Base-by-base conservation (phyloP, 129 eudicot species). In the Lactuca sativa region DNA sequence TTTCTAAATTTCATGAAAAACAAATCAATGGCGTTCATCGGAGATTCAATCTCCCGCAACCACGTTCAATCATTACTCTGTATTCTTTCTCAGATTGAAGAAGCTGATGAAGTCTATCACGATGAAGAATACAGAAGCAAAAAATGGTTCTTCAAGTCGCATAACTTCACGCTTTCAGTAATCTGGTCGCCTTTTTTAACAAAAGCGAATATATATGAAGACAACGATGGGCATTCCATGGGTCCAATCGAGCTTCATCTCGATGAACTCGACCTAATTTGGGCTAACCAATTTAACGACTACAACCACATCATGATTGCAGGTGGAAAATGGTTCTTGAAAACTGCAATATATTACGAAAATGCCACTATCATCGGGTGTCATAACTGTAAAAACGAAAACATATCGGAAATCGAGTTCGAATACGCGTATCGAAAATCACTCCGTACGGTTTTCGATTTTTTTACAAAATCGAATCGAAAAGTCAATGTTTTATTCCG, bases 31-130 rank as follows among this genome's bases (percentile, higher is more conserved):
- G 97, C 95, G 11, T 86, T 91, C 62, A 82, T 91, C 13, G 97
- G 97, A 3, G 97, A 92, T 84, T 92, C 97, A 37, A 92, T 92
- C 31, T 82, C 88, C 55, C 91, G 97, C n/a, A 92, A 92, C 73
- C 95, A 92, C 5, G 89, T 86, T 21, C 97, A 92, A 78, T 88
- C 97, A 0, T 81, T 92, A 81, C 82, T 92, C 57, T 92, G 97
- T 80, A 82, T 74, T 74, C 91, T 88, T 40, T 86, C 95, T 15
- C 93, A 88, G 95, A 89, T 70, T 36, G 98, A 86, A 75, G 74
- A 79, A 81, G 79, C 88, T 2, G 70, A 60, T 7, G 91, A 77
- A 48, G 85, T 86, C 33, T 92, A 92, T 78, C 95, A 92, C 17
- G 98, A 92, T 59, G 60, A 89, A 53, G 76, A 74, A 55, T 86